A percentile compares a stretch with the other conserved stretches of the same genome.
Evolutionary conservation across 495 filamentous ascomycete genomes (phyloP).

Genomic region (Penicillium ochrochloron): DNA sequence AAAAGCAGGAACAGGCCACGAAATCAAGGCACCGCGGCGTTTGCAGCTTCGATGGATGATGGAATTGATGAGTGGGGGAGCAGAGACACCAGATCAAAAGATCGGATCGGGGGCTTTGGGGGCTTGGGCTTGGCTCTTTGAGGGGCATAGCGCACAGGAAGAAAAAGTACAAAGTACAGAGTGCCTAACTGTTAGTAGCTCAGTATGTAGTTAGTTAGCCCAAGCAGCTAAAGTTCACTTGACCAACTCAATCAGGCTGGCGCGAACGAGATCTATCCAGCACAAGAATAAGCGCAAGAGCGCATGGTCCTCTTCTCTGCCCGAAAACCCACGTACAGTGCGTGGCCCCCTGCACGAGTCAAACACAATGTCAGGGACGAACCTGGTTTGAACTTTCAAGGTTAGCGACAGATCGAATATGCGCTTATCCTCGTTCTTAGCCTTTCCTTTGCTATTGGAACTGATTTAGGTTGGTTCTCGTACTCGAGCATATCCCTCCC

Average conservation of each 20-base stretch:
- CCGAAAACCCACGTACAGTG: constrained; percentile 8
- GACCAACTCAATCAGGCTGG: neutral
- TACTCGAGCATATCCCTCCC: neutral
- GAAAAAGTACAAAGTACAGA: too few relatives aligned
- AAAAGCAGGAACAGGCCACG: constrained; percentile 17
- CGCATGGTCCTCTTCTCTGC: neutral
- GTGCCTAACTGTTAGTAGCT: too few relatives aligned
- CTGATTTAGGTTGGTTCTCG: neutral
- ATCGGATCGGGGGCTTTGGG: neutral
- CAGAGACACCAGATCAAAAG: neutral
- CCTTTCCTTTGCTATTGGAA: neutral
- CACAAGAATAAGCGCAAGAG: neutral
- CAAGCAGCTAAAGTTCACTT: neutral
- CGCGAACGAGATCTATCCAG: neutral
- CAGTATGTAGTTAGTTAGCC: neutral
- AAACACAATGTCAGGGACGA: constrained; percentile 7
- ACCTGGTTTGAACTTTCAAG: constrained; percentile 2
- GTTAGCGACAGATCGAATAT: constrained; percentile 3
- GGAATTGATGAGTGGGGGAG: neutral
- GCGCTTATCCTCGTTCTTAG: neutral
- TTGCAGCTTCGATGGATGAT: neutral
- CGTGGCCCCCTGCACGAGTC: constrained; percentile 16
- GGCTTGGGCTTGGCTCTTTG: neutral
- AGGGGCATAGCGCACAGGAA: too few relatives aligned
- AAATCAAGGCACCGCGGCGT: neutral